Conservation (phyloP, 306 rosid genomes). For the Luffa aegyptiaca region DNA sequence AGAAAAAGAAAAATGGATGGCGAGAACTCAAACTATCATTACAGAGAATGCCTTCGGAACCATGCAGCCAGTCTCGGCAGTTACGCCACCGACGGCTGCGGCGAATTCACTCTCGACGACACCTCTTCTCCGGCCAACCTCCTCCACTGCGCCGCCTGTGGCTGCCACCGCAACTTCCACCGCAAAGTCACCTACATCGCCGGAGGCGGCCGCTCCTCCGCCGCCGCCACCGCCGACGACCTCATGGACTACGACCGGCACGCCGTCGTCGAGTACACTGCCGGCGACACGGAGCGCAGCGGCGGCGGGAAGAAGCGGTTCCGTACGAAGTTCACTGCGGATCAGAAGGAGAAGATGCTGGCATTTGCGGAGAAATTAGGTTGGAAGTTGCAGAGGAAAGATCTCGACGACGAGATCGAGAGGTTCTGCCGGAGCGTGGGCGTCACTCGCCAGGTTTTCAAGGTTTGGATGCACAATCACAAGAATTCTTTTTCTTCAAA, state of each 20-base stretch:
- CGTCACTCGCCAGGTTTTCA: conserved; percentile 1
- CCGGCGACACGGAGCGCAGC: conserved; percentile 1
- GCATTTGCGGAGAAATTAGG: conserved; percentile 78
- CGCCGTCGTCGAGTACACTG: background rate
- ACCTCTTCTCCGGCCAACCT: conserved; percentile 6
- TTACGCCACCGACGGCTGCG: conserved; percentile 90
- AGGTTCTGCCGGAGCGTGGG: conserved; percentile 12
- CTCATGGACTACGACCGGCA: conserved; percentile 8
- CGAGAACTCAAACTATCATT: conserved; percentile 24
- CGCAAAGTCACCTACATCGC: conserved; percentile 36
- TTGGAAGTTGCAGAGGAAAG: conserved; percentile 5
- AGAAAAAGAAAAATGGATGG: conserved; percentile 14
- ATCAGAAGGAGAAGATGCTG: conserved; percentile 84
- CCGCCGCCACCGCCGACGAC: background rate
- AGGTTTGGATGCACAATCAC: conserved; percentile 14
- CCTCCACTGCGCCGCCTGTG: conserved; percentile 66
- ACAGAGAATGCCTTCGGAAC: conserved; percentile 72
- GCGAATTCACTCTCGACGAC: conserved; percentile 60
- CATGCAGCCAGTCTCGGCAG: conserved; percentile 95
- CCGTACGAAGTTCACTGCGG: conserved; percentile 57
- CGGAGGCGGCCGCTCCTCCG: background rate
- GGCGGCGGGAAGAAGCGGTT: conserved; percentile 49
- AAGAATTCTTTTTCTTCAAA: conserved; percentile 9
- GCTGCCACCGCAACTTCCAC: conserved; percentile 87
- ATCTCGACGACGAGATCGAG: conserved; percentile 9